Evolutionary conservation across 2,329 filamentous ascomycete species (phyloP).

Genomic region (Pyrenophora tritici-repentis): DNA sequence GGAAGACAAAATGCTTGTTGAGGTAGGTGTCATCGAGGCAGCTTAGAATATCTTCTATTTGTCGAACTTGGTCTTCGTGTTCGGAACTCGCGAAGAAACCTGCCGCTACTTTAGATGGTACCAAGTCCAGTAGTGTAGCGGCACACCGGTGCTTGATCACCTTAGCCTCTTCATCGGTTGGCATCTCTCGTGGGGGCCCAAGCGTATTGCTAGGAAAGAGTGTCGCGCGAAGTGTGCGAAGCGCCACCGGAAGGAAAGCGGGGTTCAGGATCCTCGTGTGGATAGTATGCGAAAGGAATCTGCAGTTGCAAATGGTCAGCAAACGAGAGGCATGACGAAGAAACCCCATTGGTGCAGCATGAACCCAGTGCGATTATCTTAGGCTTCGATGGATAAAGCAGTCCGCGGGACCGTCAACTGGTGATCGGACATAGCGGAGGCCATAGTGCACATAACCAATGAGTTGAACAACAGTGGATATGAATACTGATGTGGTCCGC

Average conservation of each 20-base stretch:
- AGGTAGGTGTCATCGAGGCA: slow-evolving; percentile 82
- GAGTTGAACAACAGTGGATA: slow-evolving; percentile 9
- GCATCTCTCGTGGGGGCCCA: slow-evolving; percentile 64
- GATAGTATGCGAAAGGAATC: slow-evolving; percentile 54
- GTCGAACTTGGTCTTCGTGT: slow-evolving; percentile 63
- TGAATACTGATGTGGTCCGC: slow-evolving; percentile 12
- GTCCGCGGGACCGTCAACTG: slow-evolving; percentile 33
- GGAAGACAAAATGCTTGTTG: slow-evolving; percentile 90
- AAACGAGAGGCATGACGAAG: slow-evolving; percentile 19
- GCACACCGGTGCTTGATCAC: slow-evolving; percentile 71
- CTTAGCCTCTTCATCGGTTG: slow-evolving; percentile 64
- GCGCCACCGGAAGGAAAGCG: slow-evolving; percentile 52
- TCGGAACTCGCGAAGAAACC: slow-evolving; percentile 36
- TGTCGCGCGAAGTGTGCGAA: slow-evolving; percentile 73
- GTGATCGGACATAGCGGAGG: slow-evolving; percentile 15
- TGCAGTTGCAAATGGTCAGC: slow-evolving; percentile 41
- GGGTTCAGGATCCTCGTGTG: slow-evolving; percentile 51
- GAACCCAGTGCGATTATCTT: slow-evolving; percentile 25
- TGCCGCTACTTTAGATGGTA: slow-evolving; percentile 52
- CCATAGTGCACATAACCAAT: slow-evolving; percentile 3
- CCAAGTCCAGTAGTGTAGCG: slow-evolving; percentile 56
- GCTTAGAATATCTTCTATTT: slow-evolving; percentile 66
- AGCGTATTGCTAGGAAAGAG: slow-evolving; percentile 86
- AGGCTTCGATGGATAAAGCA: slow-evolving; percentile 11
- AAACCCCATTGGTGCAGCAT: slow-evolving; percentile 31